Evolutionary conservation across 352 stramenopile genomes (phyloP), one percentile per base, ranked within the genome.

Genomic region (Peronospora belbahrii): DNA sequence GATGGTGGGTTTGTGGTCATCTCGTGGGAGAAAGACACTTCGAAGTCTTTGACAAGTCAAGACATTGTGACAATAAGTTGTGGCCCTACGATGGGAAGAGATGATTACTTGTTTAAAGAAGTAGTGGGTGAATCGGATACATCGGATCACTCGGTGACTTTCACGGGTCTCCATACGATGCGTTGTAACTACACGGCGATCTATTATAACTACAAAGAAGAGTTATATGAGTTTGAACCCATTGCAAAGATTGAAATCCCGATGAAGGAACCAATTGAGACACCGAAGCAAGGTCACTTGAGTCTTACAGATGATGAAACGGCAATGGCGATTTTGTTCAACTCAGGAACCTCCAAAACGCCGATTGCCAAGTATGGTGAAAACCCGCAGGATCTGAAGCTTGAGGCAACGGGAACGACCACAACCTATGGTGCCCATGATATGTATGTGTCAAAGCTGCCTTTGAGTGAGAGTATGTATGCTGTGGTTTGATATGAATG

Each of bases 61-160:
- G 73, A 89, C 53, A 84, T 68, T 23, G n/a, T 89, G 30, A 83
- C 74, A 10, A 43, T 89, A 15, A 85, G 65, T 24, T 89, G 77
- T 17, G 77, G 77, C 2, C 65, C 72, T 0, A 77, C 62, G 11
- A 66, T 33, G n/a, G 67, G 50, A 2, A 48, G 73, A 1, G 42
- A 57, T 17, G 77, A 86, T 53, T 85, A 62, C 37, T 37, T 85
- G 1, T 7, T 58, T 24, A 62, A 57, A 15, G 68, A 58, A 32
- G 61, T 62, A 6, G 61, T 81, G 33, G 63, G 53, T 6, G 48
- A 52, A 0, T 52, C 47, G 4, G 40, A 48, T 6, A 47, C 55
- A 0, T 52, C 47, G 4, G 40, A 48, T 1, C 55, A 56, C 27
- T 86, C 72, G 1, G 67, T 88, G 19, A 52, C 71, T 14, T 90